Percentiles rank a stretch among this genome's conserved stretches.
phyloP scores from a whole-genome alignment of 331 rosid genomes.

The Quercus lobata region DNA sequence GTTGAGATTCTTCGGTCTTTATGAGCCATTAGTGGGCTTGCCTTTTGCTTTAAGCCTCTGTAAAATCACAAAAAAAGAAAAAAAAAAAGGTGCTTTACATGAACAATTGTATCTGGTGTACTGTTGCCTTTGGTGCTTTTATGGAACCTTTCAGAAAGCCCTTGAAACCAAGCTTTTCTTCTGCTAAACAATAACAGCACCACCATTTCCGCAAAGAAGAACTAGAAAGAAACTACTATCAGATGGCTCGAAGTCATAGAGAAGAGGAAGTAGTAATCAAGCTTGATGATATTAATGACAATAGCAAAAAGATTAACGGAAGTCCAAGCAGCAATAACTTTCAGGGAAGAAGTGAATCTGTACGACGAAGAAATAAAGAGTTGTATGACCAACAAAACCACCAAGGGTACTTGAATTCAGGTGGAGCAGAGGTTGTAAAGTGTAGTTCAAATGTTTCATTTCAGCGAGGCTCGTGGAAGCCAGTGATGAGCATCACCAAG shows the following conservation, averaged over 20 bases:
- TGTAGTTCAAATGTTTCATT: slow-evolving; percentile 31
- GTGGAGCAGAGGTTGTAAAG: slow-evolving; percentile 5
- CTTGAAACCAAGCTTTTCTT: not conserved
- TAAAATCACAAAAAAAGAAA: too few relatives aligned
- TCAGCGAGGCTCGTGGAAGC: slow-evolving; percentile 17
- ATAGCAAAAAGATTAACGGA: too few relatives aligned
- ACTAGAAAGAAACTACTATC: too few relatives aligned
- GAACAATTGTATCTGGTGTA: not conserved
- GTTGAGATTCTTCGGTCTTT: not conserved
- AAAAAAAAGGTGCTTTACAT: not conserved
- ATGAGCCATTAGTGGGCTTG: not conserved
- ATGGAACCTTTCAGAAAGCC: not conserved
- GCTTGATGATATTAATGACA: not conserved
- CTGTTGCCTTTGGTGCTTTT: not conserved
- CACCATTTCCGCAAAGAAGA: not conserved
- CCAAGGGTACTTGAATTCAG: not conserved
- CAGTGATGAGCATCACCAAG: slow-evolving; percentile 24
- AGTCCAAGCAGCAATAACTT: not conserved
- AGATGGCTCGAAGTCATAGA: slow-evolving; percentile 22
- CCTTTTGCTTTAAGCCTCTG: not conserved
- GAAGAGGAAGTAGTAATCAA: slow-evolving; percentile 14
- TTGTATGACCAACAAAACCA: not conserved
- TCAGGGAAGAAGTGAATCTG: slow-evolving; percentile 9
- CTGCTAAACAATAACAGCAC: not conserved
- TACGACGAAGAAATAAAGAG: slow-evolving; percentile 18